Conservation (phyloP, 2,329 filamentous ascomycete genomes). For the Microdochium nivale region DNA sequence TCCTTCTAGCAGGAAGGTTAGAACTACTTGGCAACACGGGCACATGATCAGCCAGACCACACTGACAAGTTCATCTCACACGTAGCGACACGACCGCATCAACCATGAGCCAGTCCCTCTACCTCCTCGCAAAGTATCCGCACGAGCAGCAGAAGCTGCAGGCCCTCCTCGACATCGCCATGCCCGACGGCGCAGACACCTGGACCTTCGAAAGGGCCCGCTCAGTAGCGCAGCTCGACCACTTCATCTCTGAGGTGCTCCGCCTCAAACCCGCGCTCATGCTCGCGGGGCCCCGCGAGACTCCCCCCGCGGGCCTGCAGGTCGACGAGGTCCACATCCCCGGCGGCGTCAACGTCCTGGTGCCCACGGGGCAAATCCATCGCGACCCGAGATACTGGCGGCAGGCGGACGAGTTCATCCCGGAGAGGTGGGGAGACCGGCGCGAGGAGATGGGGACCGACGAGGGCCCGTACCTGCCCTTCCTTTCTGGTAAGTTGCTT, state of each 20-base stretch:
- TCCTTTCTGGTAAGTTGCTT: neutral
- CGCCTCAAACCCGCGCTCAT: constrained; percentile 27
- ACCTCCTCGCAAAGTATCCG: constrained; percentile 22
- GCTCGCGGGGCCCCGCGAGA: constrained; percentile 24
- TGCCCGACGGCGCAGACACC: constrained; percentile 12
- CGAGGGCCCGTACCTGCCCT: neutral
- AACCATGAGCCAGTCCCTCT: constrained; percentile 19
- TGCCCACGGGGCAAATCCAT: constrained; percentile 7
- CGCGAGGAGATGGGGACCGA: neutral
- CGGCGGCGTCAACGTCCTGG: constrained; percentile 13
- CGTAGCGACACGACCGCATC: constrained; percentile 23
- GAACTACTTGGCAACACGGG: too few species aligned
- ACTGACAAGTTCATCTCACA: too few species aligned
- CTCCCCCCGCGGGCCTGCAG: constrained; percentile 22
- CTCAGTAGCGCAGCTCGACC: constrained; percentile 21
- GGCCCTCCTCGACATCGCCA: constrained; percentile 15
- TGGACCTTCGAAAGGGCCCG: constrained; percentile 21
- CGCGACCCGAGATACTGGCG: constrained; percentile 1
- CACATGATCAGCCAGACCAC: too few species aligned
- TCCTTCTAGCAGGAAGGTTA: constrained; percentile 23
- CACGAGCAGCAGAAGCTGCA: constrained; percentile 19
- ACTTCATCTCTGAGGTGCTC: constrained; percentile 19
- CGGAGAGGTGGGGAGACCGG: neutral
- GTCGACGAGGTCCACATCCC: constrained; percentile 24
- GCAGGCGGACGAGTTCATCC: neutral